These are phyloP conservation scores for Neoboletus subvelutipes DNA, from an alignment of 768 basidiomycete species.

Conservation along the genomic window DNA sequence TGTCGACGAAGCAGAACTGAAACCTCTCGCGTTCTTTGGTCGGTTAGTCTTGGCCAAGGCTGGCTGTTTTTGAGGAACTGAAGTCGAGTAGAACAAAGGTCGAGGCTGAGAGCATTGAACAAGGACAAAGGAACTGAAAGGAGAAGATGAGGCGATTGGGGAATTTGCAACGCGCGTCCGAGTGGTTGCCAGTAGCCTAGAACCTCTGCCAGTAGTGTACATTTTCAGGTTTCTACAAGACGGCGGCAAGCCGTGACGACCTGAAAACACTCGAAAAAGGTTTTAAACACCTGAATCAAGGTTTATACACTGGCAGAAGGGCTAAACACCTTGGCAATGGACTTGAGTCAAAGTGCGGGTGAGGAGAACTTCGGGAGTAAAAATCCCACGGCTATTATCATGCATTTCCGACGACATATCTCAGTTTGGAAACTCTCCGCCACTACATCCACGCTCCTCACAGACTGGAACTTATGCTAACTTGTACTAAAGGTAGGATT, in stretches of 20 bases:
- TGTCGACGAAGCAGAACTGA: not conserved
- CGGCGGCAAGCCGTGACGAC: no score
- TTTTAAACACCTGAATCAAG: not conserved
- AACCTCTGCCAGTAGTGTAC: not conserved
- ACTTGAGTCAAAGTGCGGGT: not conserved
- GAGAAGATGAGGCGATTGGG: not conserved
- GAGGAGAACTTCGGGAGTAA: not conserved
- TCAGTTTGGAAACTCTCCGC: constrained; percentile 19
- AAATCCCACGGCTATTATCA: constrained; percentile 7
- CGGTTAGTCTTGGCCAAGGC: not conserved
- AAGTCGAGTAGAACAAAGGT: not conserved
- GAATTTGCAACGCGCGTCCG: constrained; percentile 1
- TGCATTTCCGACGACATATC: constrained; percentile 21
- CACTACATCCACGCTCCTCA: not conserved
- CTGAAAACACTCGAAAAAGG: not conserved
- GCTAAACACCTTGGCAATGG: not conserved
- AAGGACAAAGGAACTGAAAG: not conserved
- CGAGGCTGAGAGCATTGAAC: not conserved
- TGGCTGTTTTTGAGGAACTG: not conserved
- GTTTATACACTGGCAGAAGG: not conserved
- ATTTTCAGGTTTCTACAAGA: not conserved
- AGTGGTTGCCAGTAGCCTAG: not conserved
- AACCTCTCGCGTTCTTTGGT: not conserved
- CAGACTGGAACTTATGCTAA: not conserved
- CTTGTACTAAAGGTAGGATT: not conserved